These are phyloP conservation scores for Pinus tabuliformis DNA, from an alignment of 75 land plant species.

Conservation along the genomic window DNA sequence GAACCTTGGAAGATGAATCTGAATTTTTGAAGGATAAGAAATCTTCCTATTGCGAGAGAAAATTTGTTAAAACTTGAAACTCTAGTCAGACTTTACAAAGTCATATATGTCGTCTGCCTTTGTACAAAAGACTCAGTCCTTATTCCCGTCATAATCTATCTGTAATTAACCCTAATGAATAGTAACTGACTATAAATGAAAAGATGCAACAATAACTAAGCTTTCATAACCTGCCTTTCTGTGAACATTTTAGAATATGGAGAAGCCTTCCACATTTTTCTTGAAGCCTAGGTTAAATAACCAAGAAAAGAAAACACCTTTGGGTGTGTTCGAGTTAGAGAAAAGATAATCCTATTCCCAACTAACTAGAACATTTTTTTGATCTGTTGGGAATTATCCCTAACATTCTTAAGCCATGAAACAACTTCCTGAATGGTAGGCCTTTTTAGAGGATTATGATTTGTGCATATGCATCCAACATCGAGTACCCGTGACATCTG, in stretches of 20 bases:
- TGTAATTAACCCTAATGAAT: not conserved
- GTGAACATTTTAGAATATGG: not conserved
- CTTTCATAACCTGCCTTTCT: not conserved
- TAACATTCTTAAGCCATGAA: constrained; percentile 47
- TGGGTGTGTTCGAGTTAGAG: not conserved
- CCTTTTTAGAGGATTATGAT: constrained; percentile 44
- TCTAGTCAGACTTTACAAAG: not conserved
- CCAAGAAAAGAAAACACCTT: not conserved
- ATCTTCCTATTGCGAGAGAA: not conserved
- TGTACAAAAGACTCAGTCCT: not conserved
- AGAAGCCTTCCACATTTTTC: not conserved
- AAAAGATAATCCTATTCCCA: not conserved
- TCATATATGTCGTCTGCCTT: not conserved
- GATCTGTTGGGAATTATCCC: constrained; percentile 4
- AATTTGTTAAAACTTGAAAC: constrained; percentile 5
- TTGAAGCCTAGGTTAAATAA: not conserved
- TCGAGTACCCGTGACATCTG: constrained; percentile 48
- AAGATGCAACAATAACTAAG: not conserved
- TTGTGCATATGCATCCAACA: constrained; percentile 59
- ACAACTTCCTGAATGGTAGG: constrained; percentile 63
- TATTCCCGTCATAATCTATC: not conserved
- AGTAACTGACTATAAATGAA: not conserved
- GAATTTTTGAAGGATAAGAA: not conserved
- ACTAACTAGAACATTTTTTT: not conserved
- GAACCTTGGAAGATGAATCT: not conserved